These are phyloP conservation scores for Verruconis gallopava DNA, from an alignment of 2,329 filamentous ascomycete genomes.

Conservation along the genomic window DNA sequence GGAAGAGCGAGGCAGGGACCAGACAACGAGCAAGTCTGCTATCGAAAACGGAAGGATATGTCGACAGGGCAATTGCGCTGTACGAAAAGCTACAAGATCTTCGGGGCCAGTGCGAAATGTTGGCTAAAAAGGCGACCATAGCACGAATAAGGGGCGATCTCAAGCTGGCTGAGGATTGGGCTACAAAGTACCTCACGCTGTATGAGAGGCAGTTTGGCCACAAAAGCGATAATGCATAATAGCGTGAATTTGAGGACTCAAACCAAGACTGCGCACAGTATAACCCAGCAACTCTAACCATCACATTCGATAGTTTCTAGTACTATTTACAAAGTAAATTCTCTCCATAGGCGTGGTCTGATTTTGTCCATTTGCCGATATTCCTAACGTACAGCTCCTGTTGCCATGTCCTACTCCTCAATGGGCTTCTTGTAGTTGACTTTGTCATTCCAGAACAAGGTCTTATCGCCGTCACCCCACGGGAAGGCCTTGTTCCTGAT, in stretches of 20 bases:
- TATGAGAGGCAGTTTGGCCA: constrained; percentile 5
- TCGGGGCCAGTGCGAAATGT: constrained; percentile 60
- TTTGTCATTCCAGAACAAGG: constrained; percentile 67
- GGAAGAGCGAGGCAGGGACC: constrained; percentile 25
- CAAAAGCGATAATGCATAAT: background rate
- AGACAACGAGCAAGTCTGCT: constrained; percentile 17
- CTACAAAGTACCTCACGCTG: constrained; percentile 20
- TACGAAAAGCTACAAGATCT: constrained; percentile 57
- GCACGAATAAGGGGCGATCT: constrained; percentile 56
- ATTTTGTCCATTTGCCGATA: too few relatives aligned
- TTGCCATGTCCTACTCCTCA: too few relatives aligned
- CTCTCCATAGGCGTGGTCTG: too few relatives aligned
- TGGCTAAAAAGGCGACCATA: constrained; percentile 70
- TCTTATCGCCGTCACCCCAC: constrained; percentile 91
- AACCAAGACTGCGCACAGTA: background rate
- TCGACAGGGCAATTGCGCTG: constrained; percentile 27
- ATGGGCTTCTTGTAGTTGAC: constrained; percentile 65
- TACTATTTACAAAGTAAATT: background rate
- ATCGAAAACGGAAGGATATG: constrained; percentile 16
- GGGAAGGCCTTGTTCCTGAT: constrained; percentile 90
- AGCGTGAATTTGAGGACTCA: background rate
- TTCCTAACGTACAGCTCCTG: too few relatives aligned
- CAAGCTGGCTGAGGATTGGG: constrained; percentile 10
- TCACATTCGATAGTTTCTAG: background rate
- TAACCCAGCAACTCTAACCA: background rate